These are phyloP conservation scores for Heterobasidion parviporum DNA, from an alignment of 1,284 basidiomycete genomes.

Conservation along the genomic window DNA sequence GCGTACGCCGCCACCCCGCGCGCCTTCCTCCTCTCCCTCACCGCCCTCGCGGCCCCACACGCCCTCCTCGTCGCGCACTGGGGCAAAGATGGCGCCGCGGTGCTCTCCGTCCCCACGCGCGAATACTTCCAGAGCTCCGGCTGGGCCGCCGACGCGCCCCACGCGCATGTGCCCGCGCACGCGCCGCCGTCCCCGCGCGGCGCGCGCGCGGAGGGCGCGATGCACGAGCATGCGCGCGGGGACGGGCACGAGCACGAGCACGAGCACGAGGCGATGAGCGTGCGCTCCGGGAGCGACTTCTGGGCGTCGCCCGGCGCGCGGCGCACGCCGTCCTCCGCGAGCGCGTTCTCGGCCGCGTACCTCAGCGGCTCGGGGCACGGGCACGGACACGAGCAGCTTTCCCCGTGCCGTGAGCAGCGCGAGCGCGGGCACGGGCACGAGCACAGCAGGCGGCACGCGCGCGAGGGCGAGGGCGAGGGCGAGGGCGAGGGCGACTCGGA, in stretches of 20 bases:
- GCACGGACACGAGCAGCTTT: neutral
- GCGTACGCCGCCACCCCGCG: conserved; percentile 57
- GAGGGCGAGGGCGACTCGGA: conserved; percentile 22
- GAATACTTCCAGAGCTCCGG: conserved; percentile 79
- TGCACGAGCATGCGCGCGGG: neutral
- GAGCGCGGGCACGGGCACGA: conserved; percentile 3
- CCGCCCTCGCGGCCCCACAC: conserved; percentile 56
- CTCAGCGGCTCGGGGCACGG: conserved; percentile 14
- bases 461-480: conserved; percentile 3
- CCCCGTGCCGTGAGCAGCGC: too few relatives aligned
- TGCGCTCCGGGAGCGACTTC: conserved; percentile 68
- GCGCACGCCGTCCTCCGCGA: conserved; percentile 33
- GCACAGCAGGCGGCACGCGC: too few relatives aligned
- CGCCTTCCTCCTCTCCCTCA: conserved; percentile 65
- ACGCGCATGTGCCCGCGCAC: neutral
- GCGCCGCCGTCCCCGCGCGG: neutral
- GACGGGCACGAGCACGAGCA: neutral
- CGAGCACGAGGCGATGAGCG: conserved; percentile 32
- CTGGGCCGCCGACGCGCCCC: conserved; percentile 39
- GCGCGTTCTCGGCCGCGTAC: conserved; percentile 39
- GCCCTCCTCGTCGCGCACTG: conserved; percentile 73
- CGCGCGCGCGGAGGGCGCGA: too few relatives aligned
- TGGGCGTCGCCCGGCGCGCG: conserved; percentile 56
- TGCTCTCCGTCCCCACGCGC: conserved; percentile 70
- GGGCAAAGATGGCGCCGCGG: conserved; percentile 67